These are phyloP conservation scores for Fusarium tuaranense DNA, from an alignment of 2,329 filamentous ascomycete genomes.

Conservation along the genomic window DNA sequence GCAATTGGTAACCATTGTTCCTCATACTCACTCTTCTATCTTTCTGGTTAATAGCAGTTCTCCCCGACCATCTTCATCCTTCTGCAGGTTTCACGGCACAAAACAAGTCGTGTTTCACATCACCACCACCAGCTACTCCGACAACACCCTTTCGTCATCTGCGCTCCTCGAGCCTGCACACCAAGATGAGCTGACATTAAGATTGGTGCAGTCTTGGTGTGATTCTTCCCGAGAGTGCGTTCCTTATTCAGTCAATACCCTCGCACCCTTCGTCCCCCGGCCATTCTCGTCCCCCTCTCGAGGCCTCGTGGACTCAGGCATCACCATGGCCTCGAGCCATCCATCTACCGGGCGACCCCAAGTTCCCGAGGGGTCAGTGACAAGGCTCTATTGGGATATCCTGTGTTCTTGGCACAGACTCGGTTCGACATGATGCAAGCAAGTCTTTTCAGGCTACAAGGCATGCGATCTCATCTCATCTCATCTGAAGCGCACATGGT, in stretches of 20 bases:
- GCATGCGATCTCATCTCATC: background rate
- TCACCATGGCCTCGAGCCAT: background rate
- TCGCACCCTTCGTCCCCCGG: background rate
- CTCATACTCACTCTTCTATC: background rate
- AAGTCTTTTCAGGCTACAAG: background rate
- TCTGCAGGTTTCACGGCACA: constrained; percentile 24
- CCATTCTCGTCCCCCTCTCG: background rate
- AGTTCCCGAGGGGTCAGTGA: background rate
- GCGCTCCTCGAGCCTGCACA: background rate
- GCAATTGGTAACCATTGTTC: background rate
- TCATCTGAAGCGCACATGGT: background rate
- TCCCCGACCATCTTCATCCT: background rate
- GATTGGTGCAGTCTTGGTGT: background rate
- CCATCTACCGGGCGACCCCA: background rate
- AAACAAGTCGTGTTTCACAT: constrained; percentile 28
- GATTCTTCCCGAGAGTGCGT: background rate
- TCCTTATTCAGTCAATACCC: background rate
- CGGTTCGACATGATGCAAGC: background rate
- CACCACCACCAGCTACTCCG: constrained; percentile 2
- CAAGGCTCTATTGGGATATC: constrained; percentile 3
- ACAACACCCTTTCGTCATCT: constrained; percentile 3
- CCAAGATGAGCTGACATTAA: background rate
- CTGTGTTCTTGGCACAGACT: background rate
- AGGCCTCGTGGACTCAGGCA: background rate
- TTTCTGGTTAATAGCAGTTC: background rate